Conservation (phyloP, 108 stramenopile genomes). For the Epithemia pelagica region DNA sequence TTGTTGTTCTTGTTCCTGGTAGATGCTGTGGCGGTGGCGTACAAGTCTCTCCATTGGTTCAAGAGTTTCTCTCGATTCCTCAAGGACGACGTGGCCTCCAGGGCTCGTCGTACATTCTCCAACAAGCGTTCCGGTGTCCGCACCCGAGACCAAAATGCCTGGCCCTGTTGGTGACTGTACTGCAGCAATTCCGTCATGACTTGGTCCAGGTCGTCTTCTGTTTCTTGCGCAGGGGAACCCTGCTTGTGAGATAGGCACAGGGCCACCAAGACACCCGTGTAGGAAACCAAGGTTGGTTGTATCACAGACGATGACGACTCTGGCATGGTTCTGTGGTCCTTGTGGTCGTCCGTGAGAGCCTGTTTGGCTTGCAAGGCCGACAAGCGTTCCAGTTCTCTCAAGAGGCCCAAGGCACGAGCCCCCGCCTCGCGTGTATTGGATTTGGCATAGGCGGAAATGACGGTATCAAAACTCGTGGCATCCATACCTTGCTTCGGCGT, state of each 20-base stretch:
- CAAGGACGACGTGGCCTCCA: no score
- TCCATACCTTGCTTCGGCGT: not conserved
- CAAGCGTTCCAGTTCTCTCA: not conserved
- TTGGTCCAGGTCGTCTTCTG: not conserved
- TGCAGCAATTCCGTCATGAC: not conserved
- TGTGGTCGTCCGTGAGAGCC: not conserved
- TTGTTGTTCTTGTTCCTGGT: no score
- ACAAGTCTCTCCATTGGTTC: no score
- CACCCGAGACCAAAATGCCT: not conserved
- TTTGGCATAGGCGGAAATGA: not conserved
- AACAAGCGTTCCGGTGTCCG: not conserved
- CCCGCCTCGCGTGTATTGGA: not conserved
- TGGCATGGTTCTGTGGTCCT: no score
- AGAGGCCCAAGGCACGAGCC: not conserved
- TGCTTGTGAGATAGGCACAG: not conserved
- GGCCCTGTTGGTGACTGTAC: not conserved
- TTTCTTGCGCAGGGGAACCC: not conserved
- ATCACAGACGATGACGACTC: not conserved
- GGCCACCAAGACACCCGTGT: not conserved
- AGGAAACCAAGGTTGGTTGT: not conserved
- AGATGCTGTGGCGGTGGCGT: no score
- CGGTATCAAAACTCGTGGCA: not conserved
- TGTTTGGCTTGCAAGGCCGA: not conserved
- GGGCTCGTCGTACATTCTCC: not conserved
- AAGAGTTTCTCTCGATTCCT: no score